Evolutionary conservation across 2,329 filamentous ascomycete species (phyloP).

Genomic region (Alternaria viburni): DNA sequence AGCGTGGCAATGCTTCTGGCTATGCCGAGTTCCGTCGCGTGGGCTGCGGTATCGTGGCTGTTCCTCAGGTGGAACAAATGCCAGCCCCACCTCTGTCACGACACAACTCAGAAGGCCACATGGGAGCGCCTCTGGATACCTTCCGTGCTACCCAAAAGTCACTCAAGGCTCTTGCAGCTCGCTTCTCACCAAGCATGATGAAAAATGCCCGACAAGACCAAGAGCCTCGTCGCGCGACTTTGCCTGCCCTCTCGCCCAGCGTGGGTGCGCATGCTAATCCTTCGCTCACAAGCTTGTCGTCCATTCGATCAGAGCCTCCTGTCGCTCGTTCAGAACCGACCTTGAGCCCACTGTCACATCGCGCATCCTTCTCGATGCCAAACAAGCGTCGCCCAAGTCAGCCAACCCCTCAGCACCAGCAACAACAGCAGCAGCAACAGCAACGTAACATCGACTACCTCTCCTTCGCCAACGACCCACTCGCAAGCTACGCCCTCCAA

Average conservation of each 20-base stretch:
- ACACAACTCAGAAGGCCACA: slow-evolving; percentile 52
- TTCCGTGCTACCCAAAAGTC: slow-evolving; percentile 54
- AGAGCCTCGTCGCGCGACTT: slow-evolving; percentile 52
- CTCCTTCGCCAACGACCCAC: slow-evolving; percentile 52
- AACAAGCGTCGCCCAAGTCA: slow-evolving; percentile 46
- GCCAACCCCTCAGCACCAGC: slow-evolving; percentile 26
- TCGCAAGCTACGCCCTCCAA: slow-evolving; percentile 35
- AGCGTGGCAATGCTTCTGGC: slow-evolving; percentile 56
- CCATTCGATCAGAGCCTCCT: slow-evolving; percentile 53
- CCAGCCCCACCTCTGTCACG: slow-evolving; percentile 52
- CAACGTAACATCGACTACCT: slow-evolving; percentile 56
- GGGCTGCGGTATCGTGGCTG: slow-evolving; percentile 54
- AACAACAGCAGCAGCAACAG: slow-evolving; percentile 29
- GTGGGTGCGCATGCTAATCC: slow-evolving; percentile 50
- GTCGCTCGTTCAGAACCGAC: slow-evolving; percentile 56
- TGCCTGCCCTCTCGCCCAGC: slow-evolving; percentile 53
- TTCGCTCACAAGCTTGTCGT: slow-evolving; percentile 59
- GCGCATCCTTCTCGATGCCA: slow-evolving; percentile 40
- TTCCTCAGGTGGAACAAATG: slow-evolving; percentile 36
- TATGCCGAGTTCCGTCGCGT: slow-evolving; percentile 61
- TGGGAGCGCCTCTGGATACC: slow-evolving; percentile 46
- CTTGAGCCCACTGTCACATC: slow-evolving; percentile 50
- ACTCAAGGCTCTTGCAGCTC: slow-evolving; percentile 57
- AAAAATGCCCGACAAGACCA: slow-evolving; percentile 36
- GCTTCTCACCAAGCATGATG: slow-evolving; percentile 46